Percentiles rank a stretch among this genome's conserved stretches.
Conservation (phyloP, 768 basidiomycete species). For the Lactarius sp. region DNA sequence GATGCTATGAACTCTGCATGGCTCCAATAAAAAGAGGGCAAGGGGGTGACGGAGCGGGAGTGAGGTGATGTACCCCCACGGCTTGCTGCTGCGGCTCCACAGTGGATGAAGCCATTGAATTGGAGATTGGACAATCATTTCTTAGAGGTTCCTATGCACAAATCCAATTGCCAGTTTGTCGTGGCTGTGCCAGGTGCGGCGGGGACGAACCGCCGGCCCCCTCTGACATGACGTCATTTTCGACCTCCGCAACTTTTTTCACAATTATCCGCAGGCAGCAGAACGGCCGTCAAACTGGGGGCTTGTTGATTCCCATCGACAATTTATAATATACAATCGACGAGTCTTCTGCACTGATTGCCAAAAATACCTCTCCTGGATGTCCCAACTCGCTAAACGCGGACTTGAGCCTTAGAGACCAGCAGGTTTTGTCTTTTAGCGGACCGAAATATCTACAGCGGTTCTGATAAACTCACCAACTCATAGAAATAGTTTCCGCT, state of each 20-base stretch:
- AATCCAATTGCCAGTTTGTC: neutral
- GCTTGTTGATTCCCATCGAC: conserved; percentile 17
- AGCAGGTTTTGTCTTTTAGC: neutral
- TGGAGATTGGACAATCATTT: neutral
- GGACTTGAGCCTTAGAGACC: conserved; percentile 6
- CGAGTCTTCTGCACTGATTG: conserved; percentile 21
- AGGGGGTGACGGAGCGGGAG: neutral
- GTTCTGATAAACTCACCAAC: conserved; percentile 18
- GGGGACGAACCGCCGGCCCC: too few relatives aligned
- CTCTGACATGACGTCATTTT: conserved; percentile 15
- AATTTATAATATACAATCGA: conserved; percentile 25
- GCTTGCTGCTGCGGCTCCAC: neutral
- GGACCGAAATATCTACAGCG: neutral
- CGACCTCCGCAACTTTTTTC: conserved; percentile 1
- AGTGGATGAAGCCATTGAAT: neutral
- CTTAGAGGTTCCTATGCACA: neutral
- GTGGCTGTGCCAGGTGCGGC: too few relatives aligned
- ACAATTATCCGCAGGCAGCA: neutral
- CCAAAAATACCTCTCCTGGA: conserved; percentile 16
- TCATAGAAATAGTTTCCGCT: conserved; percentile 15
- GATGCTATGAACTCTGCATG: neutral
- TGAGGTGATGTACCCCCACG: neutral
- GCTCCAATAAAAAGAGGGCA: neutral
- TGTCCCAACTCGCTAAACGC: conserved; percentile 14
- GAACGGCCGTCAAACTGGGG: neutral